Base-by-base conservation (phyloP, 1,284 basidiomycete species). In the Trichosporon ovoides region DNA sequence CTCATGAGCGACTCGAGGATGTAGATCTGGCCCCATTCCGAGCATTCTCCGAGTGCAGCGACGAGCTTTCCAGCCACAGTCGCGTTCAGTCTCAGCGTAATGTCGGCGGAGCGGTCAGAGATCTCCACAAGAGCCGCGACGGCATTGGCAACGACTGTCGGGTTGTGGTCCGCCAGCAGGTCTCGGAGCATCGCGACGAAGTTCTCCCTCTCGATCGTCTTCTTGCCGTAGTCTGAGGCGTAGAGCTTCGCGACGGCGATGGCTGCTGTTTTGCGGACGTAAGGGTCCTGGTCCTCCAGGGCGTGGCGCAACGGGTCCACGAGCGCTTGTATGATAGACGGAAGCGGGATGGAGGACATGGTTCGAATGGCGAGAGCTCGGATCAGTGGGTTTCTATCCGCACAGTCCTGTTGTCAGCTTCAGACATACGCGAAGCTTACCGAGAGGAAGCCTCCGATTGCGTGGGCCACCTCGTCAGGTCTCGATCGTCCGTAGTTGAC, bases 21-120 rank as follows among this genome's bases (percentile, higher is more conserved):
- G 75, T 98, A 98, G 38, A 98, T 93, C 77, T 98, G 95, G 1
- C 95, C 95, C 96, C 96, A 99, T 80, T 98, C 95, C 0, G 95
- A 97, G 74, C 95, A 98, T 78, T 98, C 96, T 71, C 96, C 96
- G 20, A 98, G 81, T 2, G 95, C 95, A 50, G 97, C 90, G 56
- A 98, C 83, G 7, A 98, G 84, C 75, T 96, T 97, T 52, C 76
- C 76, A 1, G 75, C 74, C 9, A 76, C 75, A 3, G 72, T 75
- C 6, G 71, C 70, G 55, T 75, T 81, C 64, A 68, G 73, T 65
- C 67, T 76, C 64, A 78, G 64, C n/a, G 74, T 70, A 31, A 77
- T 79, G 56, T 83, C 80, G 60, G 93, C 89, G 36, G 72, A 73
- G 33, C 74, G 61, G 31, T 77, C 76, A 10, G 76, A 78, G 64